phyloP scores from a whole-genome alignment of 345 rosid species.

The Salix koriyanagi region DNA sequence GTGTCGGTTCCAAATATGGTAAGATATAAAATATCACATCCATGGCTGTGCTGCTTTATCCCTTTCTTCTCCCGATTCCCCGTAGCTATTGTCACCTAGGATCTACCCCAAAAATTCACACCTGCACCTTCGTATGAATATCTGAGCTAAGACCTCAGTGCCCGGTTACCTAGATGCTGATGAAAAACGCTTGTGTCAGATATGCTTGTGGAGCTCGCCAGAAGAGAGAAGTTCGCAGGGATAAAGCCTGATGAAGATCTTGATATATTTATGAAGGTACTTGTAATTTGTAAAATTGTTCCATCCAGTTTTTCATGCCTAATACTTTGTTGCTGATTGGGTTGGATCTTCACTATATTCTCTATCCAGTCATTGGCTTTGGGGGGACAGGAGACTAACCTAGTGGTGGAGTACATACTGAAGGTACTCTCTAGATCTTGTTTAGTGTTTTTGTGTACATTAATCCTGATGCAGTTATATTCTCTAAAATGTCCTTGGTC shows the following conservation, averaged over 20 bases:
- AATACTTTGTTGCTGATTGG: slow-evolving; percentile 2
- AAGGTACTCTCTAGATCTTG: slow-evolving; percentile 60
- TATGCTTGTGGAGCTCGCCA: slow-evolving; percentile 87
- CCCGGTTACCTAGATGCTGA: slow-evolving; percentile 22
- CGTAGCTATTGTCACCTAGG: not conserved
- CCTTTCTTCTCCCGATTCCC: not conserved
- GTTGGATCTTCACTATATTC: slow-evolving; percentile 1
- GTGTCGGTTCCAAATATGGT: slow-evolving; percentile 94
- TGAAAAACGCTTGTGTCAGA: slow-evolving; percentile 39
- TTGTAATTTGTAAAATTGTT: not conserved
- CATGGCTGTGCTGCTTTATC: not conserved
- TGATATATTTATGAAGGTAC: slow-evolving; percentile 96
- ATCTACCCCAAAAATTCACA: not conserved
- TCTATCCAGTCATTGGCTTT: slow-evolving; percentile 71
- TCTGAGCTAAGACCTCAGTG: not conserved
- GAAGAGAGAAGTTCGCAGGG: slow-evolving; percentile 88
- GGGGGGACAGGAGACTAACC: slow-evolving; percentile 79
- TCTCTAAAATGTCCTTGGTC: not conserved
- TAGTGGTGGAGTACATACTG: slow-evolving; percentile 84
- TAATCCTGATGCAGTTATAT: not conserved
- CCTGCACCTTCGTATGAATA: not conserved
- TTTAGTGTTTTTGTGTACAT: not conserved
- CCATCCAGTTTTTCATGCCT: not conserved
- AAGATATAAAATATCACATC: slow-evolving; percentile 22
- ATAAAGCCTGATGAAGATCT: slow-evolving; percentile 98